Evolutionary conservation across 2,329 filamentous ascomycete genomes (phyloP), one percentile per base, ranked within the genome.

Genomic region (Penicillium sp.): DNA sequence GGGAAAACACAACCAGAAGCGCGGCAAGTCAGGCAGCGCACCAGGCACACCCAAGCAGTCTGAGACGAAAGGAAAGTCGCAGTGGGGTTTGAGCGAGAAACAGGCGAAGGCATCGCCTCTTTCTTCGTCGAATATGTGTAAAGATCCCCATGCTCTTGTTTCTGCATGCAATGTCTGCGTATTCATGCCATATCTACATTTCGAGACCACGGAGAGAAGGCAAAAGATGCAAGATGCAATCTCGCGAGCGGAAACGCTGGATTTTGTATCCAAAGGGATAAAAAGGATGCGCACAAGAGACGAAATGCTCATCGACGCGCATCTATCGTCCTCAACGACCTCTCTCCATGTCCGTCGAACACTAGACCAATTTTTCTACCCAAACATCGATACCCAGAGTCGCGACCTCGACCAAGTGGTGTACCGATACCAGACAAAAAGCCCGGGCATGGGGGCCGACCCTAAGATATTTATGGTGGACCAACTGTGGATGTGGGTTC

Each of bases 401-500:
- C 79, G 84, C 34, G 85, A 88, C 59, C 73, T 75, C 30, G 84
- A 87, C 60, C 85, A 88, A 65, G 84, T 87, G 1, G 83, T 87
- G 0, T 86, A 82, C 63, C 78, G 84, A 10, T 86, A 86, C 59
- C 77, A 79, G 58, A 74, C 69, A 32, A 74, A 75, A 39, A 64
- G 64, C 7, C 64, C 67, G 8, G 70, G 65, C 67, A 71, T 70
- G 2, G 58, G 51, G 3, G 58, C 56, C 3, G 81, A 84, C 51
- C 77, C 78, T 1, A 85, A 85, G 56, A 79, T 87, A 2, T 85
- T 85, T 66, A 87, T 87, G 84, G 84, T 88, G 0, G 85, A 88
- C 64, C 85, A 88, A 61, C 72, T 88, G 1, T 88, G 85, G 85
- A 79, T 87, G 65, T 86, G 83, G 81, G 76, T 85, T 3, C 64